Base-by-base conservation (phyloP, 768 basidiomycete genomes). In the Multifurca ochricompacta region DNA sequence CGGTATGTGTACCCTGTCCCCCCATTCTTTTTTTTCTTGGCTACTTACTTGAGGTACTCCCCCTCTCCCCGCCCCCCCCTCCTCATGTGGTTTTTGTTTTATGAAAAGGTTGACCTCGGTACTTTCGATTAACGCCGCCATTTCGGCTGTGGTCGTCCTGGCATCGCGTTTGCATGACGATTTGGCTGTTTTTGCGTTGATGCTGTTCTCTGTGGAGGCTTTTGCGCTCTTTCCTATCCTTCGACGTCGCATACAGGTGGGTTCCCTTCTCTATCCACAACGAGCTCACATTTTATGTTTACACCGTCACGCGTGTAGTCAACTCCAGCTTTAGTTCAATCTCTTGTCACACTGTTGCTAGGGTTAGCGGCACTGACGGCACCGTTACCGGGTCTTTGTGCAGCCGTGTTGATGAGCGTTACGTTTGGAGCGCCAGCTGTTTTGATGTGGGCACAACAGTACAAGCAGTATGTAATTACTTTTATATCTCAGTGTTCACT, bases 121-220 rank as follows among this genome's bases (percentile, higher is more conserved):
- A 43, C 67, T 92, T 53, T 91, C 88, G 39, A 89, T 87, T 76
- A 91, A 92, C 65, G 93, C 93, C 41, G 91, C 90, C 30, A 83
- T 96, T 55, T 93, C 90, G 39, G 89, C 91, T 16, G 91, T 89
- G 30, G 87, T 96, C 42, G 94, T 98, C 51, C 75, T 97, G 58
- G 91, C 93, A 30, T 96, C 93, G 36, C 86, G 95, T 60, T 74
- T 98, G 35, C 72, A 79, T 39, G 83, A 86, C 61, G 88, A 92
- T 68, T 68, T 87, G 42, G 81, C 87, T 23, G 95, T 96, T 21
- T 97, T 97, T 65, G 83, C 91, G 32, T 78, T 98, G 53, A 81
- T 90, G 63, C 74, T 92, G 51, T 88, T 91, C 69, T 82, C 91
- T 51, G 82, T 92, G 54, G 81, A 89, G 63, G 67, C 80, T 14